phyloP scores from a whole-genome alignment of 352 stramenopile species.

The Phytophthora ramorum region DNA sequence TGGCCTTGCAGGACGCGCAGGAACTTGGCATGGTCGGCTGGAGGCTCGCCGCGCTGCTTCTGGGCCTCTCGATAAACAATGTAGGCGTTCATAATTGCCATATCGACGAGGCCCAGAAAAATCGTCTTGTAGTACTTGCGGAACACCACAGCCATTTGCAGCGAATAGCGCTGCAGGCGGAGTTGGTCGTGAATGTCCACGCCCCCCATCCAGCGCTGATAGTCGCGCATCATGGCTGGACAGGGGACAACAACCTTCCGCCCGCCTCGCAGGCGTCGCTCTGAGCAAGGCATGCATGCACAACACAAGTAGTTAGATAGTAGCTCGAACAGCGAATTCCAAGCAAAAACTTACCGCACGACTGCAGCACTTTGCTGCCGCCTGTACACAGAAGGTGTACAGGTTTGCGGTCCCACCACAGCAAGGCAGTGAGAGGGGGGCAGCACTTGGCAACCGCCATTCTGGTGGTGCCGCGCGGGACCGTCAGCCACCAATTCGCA shows the following conservation, averaged over 20 bases:
- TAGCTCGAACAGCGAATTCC: not conserved
- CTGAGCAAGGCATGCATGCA: slow-evolving; percentile 5
- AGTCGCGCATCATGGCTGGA: slow-evolving; percentile 15
- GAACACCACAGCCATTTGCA: slow-evolving; percentile 15
- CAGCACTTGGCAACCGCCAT: slow-evolving; percentile 2
- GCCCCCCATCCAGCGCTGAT: slow-evolving; percentile 18
- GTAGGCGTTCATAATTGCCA: slow-evolving; percentile 26
- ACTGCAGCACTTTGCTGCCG: slow-evolving; percentile 5
- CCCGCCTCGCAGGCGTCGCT: slow-evolving; percentile 1
- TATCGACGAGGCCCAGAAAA: slow-evolving; percentile 36
- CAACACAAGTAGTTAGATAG: not conserved
- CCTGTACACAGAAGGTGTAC: not conserved
- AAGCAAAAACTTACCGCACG: slow-evolving; percentile 3
- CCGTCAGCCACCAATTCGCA: not conserved
- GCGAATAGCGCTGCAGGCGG: slow-evolving; percentile 22
- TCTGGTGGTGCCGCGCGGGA: not conserved
- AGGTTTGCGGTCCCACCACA: slow-evolving; percentile 7
- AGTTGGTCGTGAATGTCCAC: slow-evolving; percentile 29
- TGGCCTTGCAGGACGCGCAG: slow-evolving; percentile 14
- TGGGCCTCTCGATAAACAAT: slow-evolving; percentile 18
- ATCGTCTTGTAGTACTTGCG: slow-evolving; percentile 38
- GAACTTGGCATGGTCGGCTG: slow-evolving; percentile 17
- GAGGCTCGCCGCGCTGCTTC: not conserved
- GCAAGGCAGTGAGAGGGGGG: not conserved
- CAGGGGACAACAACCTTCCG: slow-evolving; percentile 14